A percentile compares a stretch with the other conserved stretches of the same genome.
These are phyloP conservation scores for Pyrenopolyporus hunteri DNA, from an alignment of 495 filamentous ascomycete genomes.

Conservation along the genomic window DNA sequence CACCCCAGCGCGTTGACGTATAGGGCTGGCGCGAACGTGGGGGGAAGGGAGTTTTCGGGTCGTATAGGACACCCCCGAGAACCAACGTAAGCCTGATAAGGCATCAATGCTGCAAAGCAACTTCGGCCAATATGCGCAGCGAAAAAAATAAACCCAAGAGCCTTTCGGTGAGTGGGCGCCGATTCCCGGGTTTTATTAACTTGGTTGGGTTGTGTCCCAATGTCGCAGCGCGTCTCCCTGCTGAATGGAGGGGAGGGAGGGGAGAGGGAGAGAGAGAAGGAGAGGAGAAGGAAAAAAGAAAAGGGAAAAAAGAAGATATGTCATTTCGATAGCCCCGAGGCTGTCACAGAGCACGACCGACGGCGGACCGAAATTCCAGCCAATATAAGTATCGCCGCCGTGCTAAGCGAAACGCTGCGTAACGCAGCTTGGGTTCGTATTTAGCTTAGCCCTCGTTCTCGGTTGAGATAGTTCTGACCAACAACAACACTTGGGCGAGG, in stretches of 20 bases:
- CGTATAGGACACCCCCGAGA: neutral
- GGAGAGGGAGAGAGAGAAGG: too few species aligned
- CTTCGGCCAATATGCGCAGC: conserved; percentile 5
- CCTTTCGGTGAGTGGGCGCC: conserved; percentile 10
- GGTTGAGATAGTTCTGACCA: neutral
- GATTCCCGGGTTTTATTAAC: neutral
- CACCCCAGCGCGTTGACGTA: conserved; percentile 16
- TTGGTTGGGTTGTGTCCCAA: neutral
- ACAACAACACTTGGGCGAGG: neutral
- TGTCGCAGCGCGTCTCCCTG: too few species aligned
- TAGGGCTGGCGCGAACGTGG: conserved; percentile 26
- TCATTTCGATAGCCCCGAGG: neutral
- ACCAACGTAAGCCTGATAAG: conserved; percentile 5
- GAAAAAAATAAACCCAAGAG: neutral
- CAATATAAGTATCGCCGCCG: neutral
- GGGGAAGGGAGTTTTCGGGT: neutral
- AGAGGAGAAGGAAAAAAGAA: too few species aligned
- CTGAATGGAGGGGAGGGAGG: too few species aligned
- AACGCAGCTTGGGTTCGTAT: neutral
- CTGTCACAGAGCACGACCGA: conserved; percentile 5
- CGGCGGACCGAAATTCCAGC: neutral
- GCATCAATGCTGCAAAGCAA: conserved; percentile 14
- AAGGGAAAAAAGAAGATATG: neutral
- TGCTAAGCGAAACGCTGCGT: neutral
- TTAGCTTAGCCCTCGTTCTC: neutral